Percentiles rank a stretch among this genome's conserved stretches.
Evolutionary conservation across 1,284 basidiomycete genomes (phyloP).

Genomic region (Stereum hirsutum): DNA sequence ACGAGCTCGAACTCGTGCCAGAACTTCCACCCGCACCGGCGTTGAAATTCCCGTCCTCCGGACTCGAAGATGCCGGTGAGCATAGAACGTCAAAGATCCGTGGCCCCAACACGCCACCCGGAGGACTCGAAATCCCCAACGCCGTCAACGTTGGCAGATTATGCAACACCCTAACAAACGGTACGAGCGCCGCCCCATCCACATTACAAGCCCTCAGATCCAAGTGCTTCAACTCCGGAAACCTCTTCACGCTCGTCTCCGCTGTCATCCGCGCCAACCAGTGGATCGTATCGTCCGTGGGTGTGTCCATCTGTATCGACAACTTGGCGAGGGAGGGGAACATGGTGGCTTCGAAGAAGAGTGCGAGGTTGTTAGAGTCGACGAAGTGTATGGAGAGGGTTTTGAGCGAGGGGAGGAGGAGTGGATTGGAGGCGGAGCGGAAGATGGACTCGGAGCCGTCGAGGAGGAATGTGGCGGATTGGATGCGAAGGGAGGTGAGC

Average conservation of each 20-base stretch:
- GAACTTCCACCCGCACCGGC: too few relatives aligned
- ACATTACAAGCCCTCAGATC: constrained; percentile 22
- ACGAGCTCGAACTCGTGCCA: constrained; percentile 12
- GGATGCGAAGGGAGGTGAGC: constrained; percentile 19
- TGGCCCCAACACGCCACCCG: constrained; percentile 16
- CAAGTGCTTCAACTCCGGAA: constrained; percentile 20
- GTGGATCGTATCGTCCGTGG: constrained; percentile 20
- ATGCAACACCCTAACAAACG: constrained; percentile 21
- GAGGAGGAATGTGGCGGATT: constrained; percentile 19
- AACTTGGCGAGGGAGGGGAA: constrained; percentile 18
- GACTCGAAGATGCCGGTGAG: too few relatives aligned
- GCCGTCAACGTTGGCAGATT: constrained; percentile 21
- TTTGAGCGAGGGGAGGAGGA: constrained; percentile 15
- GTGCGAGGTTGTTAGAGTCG: constrained; percentile 19
- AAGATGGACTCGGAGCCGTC: constrained; percentile 19
- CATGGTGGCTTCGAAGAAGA: constrained; percentile 20
- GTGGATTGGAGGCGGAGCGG: constrained; percentile 12
- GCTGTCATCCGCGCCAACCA: constrained; percentile 24
- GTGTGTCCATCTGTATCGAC: constrained; percentile 20
- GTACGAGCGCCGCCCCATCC: constrained; percentile 20
- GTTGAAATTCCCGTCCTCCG: too few relatives aligned
- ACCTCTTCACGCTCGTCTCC: constrained; percentile 11
- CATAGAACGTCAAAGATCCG: constrained; percentile 24
- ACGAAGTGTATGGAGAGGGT: constrained; percentile 18
- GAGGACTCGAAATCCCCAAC: constrained; percentile 20